A percentile compares a stretch with the other conserved stretches of the same genome.
phyloP scores from a whole-genome alignment of 345 rosid species.

The Combretum micranthum region DNA sequence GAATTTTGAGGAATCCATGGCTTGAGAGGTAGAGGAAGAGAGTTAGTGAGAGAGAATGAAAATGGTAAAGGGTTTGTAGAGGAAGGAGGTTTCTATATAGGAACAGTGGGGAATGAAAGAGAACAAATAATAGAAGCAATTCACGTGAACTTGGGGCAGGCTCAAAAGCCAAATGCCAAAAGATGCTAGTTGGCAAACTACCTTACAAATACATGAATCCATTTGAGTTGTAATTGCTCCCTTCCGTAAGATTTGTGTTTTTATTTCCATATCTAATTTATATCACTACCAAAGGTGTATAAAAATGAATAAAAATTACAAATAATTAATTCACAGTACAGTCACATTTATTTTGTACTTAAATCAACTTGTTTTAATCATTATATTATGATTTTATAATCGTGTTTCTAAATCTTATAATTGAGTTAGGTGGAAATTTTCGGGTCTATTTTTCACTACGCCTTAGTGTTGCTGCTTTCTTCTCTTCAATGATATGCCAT shows the following conservation, averaged over 20 bases:
- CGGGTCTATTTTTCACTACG: no score
- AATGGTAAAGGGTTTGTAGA: constrained; percentile 12
- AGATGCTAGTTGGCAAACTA: constrained; percentile 62
- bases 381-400: no score
- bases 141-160: constrained; percentile 66
- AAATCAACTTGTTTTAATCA: no score
- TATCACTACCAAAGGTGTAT: no score
- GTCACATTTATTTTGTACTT: no score
- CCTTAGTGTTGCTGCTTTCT: no score
- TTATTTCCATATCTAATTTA: no score
- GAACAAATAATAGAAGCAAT: constrained; percentile 1
- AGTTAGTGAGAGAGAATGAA: not conserved
- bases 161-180: constrained; percentile 53
- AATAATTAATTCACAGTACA: no score
- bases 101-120: constrained; percentile 6
- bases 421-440: no score
- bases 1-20: constrained; percentile 46
- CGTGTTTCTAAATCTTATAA: no score
- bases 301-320: no score
- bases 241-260: not conserved
- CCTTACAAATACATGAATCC: constrained; percentile 15
- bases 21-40: not conserved
- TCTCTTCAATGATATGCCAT: no score
- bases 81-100: constrained; percentile 31
- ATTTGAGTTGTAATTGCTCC: not conserved